Conservation (phyloP, 345 rosid species). For the Arabidopsis arenosa region DNA sequence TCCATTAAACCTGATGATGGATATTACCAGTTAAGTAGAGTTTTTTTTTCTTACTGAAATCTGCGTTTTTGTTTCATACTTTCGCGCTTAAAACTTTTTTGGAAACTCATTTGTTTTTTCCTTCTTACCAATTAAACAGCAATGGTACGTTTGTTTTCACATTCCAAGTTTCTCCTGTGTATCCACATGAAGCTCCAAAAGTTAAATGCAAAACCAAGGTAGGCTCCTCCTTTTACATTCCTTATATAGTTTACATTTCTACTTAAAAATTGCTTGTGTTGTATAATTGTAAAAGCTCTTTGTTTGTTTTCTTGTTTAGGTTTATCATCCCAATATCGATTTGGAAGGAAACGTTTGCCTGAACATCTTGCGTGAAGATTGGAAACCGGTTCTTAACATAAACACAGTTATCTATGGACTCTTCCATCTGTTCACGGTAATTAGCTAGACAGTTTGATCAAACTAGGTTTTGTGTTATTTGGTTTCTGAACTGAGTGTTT, state of each 20-base stretch:
- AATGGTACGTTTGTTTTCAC: constrained; percentile 86
- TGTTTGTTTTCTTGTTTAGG: constrained; percentile 50
- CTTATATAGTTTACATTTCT: not conserved
- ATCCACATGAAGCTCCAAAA: constrained; percentile 96
- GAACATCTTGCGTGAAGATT: constrained; percentile 92
- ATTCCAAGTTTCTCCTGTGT: constrained; percentile 85
- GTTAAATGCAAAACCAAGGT: constrained; percentile 99
- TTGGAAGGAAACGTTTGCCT: constrained; percentile 98
- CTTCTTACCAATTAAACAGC: constrained; percentile 43
- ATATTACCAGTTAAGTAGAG: constrained; percentile 67
- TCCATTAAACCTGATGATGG: constrained; percentile 87
- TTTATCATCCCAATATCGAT: constrained; percentile 97
- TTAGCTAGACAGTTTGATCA: not conserved
- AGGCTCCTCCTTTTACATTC: constrained; percentile 1
- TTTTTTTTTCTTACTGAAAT: not conserved
- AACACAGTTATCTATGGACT: constrained; percentile 92
- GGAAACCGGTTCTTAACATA: constrained; percentile 98
- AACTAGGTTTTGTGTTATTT: constrained; percentile 4
- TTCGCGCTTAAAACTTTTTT: not conserved
- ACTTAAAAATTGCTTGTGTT: not conserved
- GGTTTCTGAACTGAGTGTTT: not conserved
- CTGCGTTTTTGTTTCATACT: not conserved
- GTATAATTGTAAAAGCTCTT: not conserved
- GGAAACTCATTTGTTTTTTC: constrained; percentile 10
- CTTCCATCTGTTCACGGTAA: constrained; percentile 92